Conservation (phyloP, 139 green algal species). For the Chlorella sp. region DNA sequence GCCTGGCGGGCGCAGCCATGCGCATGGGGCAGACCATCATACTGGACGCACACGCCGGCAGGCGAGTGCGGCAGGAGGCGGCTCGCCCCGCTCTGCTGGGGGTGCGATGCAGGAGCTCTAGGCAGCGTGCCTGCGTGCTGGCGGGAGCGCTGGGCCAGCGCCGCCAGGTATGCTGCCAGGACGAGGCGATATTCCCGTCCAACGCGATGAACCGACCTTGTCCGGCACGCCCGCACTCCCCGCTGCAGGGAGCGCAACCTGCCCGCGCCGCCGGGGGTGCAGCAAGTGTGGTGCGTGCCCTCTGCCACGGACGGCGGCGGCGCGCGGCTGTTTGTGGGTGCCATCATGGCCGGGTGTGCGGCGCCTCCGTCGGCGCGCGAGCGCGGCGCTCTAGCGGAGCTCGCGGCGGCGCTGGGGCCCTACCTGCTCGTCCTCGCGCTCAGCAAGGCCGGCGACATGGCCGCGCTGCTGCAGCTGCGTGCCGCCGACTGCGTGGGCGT, state of each 20-base stretch:
- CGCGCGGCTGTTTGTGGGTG: conserved; percentile 20
- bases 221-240: too few relatives aligned
- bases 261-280: neutral
- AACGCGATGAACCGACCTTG: too few relatives aligned
- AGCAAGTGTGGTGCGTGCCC: neutral
- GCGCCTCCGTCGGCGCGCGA: neutral
- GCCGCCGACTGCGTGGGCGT: conserved; percentile 11
- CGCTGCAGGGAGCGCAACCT: neutral
- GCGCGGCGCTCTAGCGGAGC: neutral
- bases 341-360: conserved; percentile 22
- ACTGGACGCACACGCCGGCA: neutral
- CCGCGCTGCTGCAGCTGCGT: conserved; percentile 18
- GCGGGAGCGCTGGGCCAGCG: too few relatives aligned
- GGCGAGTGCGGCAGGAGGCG: too few relatives aligned
- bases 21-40: neutral
- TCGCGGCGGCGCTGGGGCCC: conserved; percentile 11
- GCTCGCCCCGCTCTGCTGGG: neutral
- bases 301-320: neutral
- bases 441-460: conserved; percentile 10
- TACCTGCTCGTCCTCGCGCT: conserved; percentile 21
- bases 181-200: too few relatives aligned
- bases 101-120: neutral
- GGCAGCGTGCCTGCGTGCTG: conserved; percentile 13
- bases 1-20: conserved; percentile 27
- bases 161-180: too few relatives aligned